Conservation (phyloP, 1,284 basidiomycete genomes). For the Xerocomus nothofagi region DNA sequence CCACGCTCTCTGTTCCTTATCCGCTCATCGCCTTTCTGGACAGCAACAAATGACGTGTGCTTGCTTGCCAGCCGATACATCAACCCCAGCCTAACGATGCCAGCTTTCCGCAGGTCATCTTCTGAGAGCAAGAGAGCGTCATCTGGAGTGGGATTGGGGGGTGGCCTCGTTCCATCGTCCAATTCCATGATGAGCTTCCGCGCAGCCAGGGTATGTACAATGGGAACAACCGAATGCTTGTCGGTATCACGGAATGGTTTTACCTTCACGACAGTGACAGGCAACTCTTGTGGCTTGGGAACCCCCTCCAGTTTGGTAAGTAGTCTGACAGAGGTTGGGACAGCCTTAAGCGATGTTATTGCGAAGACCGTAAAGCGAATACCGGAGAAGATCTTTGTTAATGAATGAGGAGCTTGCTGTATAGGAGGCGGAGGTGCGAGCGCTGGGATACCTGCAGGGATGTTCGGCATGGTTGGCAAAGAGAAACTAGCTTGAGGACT, state of each 20-base stretch:
- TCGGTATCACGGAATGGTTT: constrained; percentile 35
- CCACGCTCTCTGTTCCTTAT: constrained; percentile 3
- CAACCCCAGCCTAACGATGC: constrained; percentile 49
- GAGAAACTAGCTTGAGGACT: background rate
- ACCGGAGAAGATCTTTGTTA: constrained; percentile 47
- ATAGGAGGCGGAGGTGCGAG: constrained; percentile 37
- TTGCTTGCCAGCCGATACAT: constrained; percentile 52
- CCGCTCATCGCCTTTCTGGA: constrained; percentile 35
- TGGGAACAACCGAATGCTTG: constrained; percentile 31
- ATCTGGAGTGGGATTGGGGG: constrained; percentile 20
- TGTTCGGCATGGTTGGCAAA: background rate
- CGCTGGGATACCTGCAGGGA: constrained; percentile 15
- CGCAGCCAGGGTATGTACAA: constrained; percentile 56
- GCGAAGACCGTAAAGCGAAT: constrained; percentile 46
- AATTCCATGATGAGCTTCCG: constrained; percentile 51
- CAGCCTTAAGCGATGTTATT: constrained; percentile 38
- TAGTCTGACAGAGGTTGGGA: constrained; percentile 43
- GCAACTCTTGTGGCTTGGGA: constrained; percentile 33
- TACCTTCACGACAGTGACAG: constrained; percentile 41
- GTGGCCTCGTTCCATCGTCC: constrained; percentile 35
- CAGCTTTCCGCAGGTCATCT: constrained; percentile 42
- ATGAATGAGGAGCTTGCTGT: constrained; percentile 45
- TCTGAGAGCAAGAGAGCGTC: constrained; percentile 28
- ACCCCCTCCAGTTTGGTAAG: constrained; percentile 39
- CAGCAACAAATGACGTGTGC: constrained; percentile 58